Conservation (phyloP, 257 asterid genomes). For the Solanum commersonii region DNA sequence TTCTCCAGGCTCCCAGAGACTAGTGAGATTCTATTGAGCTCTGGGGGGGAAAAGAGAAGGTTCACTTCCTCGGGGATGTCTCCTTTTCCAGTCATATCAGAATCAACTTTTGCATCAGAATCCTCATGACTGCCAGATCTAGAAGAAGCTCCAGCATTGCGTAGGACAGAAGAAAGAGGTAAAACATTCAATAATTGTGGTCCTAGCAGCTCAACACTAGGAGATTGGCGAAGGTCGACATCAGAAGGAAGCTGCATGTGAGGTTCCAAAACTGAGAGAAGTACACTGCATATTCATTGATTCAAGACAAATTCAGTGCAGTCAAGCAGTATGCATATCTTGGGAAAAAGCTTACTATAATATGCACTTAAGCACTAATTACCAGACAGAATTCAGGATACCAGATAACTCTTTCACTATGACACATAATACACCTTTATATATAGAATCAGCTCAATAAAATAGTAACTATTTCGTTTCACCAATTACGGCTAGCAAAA, state of each 20-base stretch:
- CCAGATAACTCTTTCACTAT: background rate
- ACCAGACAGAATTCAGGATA: background rate
- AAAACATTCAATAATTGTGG: slow-evolving; percentile 26
- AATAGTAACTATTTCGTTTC: background rate
- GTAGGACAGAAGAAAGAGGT: slow-evolving; percentile 27
- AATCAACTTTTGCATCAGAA: slow-evolving; percentile 40
- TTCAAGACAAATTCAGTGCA: slow-evolving; percentile 8
- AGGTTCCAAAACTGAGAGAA: slow-evolving; percentile 84
- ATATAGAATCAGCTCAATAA: background rate
- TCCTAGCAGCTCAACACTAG: slow-evolving; percentile 34
- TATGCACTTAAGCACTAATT: background rate
- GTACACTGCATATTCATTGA: slow-evolving; percentile 63
- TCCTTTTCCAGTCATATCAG: slow-evolving; percentile 34
- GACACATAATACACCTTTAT: background rate
- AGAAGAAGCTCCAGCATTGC: slow-evolving; percentile 35
- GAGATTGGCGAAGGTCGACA: slow-evolving; percentile 47
- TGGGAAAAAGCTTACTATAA: background rate
- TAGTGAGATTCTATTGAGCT: slow-evolving; percentile 55
- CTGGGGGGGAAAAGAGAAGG: slow-evolving; percentile 85
- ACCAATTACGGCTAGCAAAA: background rate
- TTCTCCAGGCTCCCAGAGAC: slow-evolving; percentile 36
- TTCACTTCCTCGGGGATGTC: slow-evolving; percentile 67
- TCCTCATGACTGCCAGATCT: slow-evolving; percentile 45
- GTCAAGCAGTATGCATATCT: background rate
- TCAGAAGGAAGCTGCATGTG: slow-evolving; percentile 85